Conservation (phyloP, 441 rosid species). For the Hypseocharis bilobata region DNA sequence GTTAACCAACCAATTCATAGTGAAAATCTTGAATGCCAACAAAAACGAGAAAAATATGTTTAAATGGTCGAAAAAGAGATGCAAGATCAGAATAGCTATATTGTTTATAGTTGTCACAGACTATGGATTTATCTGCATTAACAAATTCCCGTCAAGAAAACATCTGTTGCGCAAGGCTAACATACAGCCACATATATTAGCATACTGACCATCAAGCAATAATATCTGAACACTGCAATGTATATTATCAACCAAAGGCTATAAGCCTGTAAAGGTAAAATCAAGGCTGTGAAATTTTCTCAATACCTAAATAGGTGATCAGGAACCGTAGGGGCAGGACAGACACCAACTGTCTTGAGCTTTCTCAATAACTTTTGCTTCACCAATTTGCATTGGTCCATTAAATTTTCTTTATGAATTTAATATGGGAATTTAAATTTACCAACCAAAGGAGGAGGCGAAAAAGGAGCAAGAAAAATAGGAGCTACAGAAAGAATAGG, state of each 20-base stretch:
- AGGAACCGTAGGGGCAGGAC: too few species aligned
- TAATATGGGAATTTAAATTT: not conserved
- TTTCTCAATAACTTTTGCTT: not conserved
- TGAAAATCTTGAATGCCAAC: not conserved
- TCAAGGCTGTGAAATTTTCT: too few species aligned
- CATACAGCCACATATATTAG: not conserved
- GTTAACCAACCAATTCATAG: not conserved
- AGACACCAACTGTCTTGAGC: too few species aligned
- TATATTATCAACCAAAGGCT: not conserved
- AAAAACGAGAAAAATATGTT: not conserved
- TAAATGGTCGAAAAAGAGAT: not conserved
- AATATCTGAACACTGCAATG: not conserved
- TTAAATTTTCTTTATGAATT: too few species aligned
- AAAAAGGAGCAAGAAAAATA: not conserved
- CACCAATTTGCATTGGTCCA: not conserved
- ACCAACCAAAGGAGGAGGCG: not conserved
- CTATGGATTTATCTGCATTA: too few species aligned
- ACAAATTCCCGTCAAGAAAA: too few species aligned
- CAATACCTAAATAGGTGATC: not conserved
- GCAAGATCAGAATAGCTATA: not conserved
- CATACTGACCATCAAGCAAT: not conserved
- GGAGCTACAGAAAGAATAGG: not conserved
- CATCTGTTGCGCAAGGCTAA: not conserved
- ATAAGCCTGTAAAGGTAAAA: not conserved
- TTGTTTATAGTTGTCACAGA: too few species aligned